phyloP scores from a whole-genome alignment of 768 basidiomycete species.

The Gelatoporia subvermispora region DNA sequence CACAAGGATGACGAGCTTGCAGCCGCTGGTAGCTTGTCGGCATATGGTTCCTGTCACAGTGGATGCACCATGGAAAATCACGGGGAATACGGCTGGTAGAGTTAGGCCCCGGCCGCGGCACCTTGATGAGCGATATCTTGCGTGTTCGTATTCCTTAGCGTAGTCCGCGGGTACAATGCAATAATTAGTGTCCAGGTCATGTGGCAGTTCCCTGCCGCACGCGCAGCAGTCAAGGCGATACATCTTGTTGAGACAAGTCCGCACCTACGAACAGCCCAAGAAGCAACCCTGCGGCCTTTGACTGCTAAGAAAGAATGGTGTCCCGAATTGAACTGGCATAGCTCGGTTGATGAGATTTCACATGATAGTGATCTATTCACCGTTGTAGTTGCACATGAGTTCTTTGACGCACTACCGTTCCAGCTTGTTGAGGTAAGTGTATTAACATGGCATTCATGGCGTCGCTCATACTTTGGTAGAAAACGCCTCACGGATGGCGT shows the following conservation, averaged over 20 bases:
- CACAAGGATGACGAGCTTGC: slow-evolving; percentile 36
- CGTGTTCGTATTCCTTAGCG: slow-evolving; percentile 48
- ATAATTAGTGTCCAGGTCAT: slow-evolving; percentile 38
- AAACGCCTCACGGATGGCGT: slow-evolving; percentile 74
- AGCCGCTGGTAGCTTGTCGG: slow-evolving; percentile 62
- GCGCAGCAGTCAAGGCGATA: slow-evolving; percentile 38
- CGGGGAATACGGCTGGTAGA: slow-evolving; percentile 70
- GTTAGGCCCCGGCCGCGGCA: slow-evolving; percentile 91
- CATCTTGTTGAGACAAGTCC: slow-evolving; percentile 81
- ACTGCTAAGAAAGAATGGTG: slow-evolving; percentile 28
- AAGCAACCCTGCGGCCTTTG: slow-evolving; percentile 38
- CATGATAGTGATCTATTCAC: slow-evolving; percentile 54
- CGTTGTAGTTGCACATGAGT: slow-evolving; percentile 91
- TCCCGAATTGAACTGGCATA: slow-evolving; percentile 57
- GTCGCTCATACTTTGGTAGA: slow-evolving; percentile 38
- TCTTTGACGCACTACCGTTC: slow-evolving; percentile 94
- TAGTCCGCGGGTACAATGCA: neutral
- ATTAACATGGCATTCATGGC: neutral
- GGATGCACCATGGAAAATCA: slow-evolving; percentile 48
- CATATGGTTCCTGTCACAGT: slow-evolving; percentile 81
- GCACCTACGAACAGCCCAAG: slow-evolving; percentile 61
- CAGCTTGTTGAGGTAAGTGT: slow-evolving; percentile 75
- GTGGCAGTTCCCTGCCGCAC: slow-evolving; percentile 38
- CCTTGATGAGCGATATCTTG: slow-evolving; percentile 84
- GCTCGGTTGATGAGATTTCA: slow-evolving; percentile 64